Conservation (phyloP, 805 yeast species). For the Candida schatavii region DNA sequence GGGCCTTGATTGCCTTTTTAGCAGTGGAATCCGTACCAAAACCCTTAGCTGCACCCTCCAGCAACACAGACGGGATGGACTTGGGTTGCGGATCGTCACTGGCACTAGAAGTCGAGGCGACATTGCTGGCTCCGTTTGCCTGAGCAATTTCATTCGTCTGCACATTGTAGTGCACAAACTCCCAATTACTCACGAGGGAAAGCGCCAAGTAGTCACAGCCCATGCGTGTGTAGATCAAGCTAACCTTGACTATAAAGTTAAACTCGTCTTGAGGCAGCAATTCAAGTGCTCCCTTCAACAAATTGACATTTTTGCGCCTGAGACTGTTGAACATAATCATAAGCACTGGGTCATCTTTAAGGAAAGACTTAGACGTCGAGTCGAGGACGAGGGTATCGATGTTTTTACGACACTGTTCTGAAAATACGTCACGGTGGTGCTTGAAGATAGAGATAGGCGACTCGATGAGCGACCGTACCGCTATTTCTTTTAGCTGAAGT, state of each 20-base stretch:
- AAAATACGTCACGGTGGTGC: slow-evolving; percentile 18
- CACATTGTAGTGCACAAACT: slow-evolving; percentile 36
- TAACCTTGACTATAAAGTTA: slow-evolving; percentile 57
- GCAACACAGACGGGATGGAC: not conserved
- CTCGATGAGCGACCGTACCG: slow-evolving; percentile 66
- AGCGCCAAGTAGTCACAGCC: slow-evolving; percentile 84
- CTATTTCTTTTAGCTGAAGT: slow-evolving; percentile 32
- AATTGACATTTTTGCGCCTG: slow-evolving; percentile 49
- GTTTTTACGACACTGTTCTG: slow-evolving; percentile 16
- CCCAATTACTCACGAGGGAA: slow-evolving; percentile 65
- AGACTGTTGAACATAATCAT: slow-evolving; percentile 62
- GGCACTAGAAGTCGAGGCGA: not conserved
- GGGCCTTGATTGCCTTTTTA: not conserved
- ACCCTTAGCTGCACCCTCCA: not conserved
- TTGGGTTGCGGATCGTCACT: not conserved
- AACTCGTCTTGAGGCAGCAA: slow-evolving; percentile 51
- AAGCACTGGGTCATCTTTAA: slow-evolving; percentile 81
- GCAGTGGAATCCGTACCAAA: slow-evolving; percentile 1
- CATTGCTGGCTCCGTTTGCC: not conserved
- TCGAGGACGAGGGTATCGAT: slow-evolving; percentile 12
- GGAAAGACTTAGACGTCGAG: slow-evolving; percentile 28
- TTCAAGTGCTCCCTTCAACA: slow-evolving; percentile 48
- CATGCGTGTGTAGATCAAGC: slow-evolving; percentile 75
- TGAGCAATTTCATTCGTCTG: slow-evolving; percentile 4
- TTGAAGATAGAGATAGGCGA: slow-evolving; percentile 41